Base-by-base conservation (phyloP, 208 protist genomes). In the Angomonas deanei region DNA sequence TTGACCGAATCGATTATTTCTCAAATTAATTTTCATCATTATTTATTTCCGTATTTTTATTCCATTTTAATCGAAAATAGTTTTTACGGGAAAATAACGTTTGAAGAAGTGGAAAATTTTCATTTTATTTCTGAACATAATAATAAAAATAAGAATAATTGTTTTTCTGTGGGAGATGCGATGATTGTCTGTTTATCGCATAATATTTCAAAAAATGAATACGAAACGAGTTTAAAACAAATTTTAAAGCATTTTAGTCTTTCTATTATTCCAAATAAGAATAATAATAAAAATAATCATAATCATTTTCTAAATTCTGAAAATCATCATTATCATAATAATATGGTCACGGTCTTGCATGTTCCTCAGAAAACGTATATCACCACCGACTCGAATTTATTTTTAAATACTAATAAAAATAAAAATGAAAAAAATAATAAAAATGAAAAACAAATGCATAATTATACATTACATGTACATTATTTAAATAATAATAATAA, bases 401-500 rank as follows among this genome's bases (percentile, higher is more conserved):
- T 42, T n/a, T n/a, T 42, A 42, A 42, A 8, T n/a, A 42, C n/a
- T 42, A 42, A 42, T 42, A 42, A 42, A n/a, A 42, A 42, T 42
- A 42, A 42, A n/a, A 42, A 42, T 42, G 8, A 42, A n/a, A 42
- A 42, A n/a, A 42, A 42, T 42, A 42, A 42, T 8, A 15, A 15
- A n/a, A 42, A 8, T 42, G 36, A n/a, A n/a, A 42, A n/a, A n/a
- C 36, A 8, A 42, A 8, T 15, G 11, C 15, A n/a, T 42, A 42
- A 42, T 15, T 42, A 42, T 42, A 42, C 36, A 8, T 15, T 42
- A n/a, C 36, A 42, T 15, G 36, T 42, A 15, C 8, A 42, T 42
- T 42, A 42, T 42, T 42, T n/a, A n/a, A 42, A 42, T 42, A 42
- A 42, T 42, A 42, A 42, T 42, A 42, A 42, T 42, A 42, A 42